phyloP scores from a whole-genome alignment of 1,139 yeast genomes.

The Geotrichum candidum region DNA sequence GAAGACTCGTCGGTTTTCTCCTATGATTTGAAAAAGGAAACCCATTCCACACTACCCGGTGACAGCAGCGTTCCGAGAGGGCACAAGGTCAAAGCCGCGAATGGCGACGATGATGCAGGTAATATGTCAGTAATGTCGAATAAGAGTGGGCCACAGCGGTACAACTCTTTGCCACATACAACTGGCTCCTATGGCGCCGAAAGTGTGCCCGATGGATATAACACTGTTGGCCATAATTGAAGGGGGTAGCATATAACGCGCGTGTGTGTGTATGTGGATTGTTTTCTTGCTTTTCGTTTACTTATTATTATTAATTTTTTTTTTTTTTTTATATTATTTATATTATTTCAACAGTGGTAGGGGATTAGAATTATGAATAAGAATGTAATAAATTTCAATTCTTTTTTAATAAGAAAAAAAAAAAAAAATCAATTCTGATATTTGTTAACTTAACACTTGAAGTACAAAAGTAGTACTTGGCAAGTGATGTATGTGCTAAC shows the following conservation, averaged over 20 bases:
- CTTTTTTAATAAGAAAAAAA: too few relatives aligned
- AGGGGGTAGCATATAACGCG: too few relatives aligned
- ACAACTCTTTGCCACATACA: conserved; percentile 20
- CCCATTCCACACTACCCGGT: conserved; percentile 32
- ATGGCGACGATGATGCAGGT: conserved; percentile 24
- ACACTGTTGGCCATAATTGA: not conserved
- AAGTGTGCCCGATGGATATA: not conserved
- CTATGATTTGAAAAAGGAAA: conserved; percentile 33
- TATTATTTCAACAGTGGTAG: too few relatives aligned
- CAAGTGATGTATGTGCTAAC: not conserved
- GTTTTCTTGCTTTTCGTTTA: too few relatives aligned
- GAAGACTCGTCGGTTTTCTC: conserved; percentile 31
- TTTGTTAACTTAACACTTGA: too few relatives aligned
- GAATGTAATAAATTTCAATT: too few relatives aligned
- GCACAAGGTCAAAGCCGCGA: not conserved
- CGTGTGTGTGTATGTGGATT: too few relatives aligned
- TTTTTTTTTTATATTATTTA: too few relatives aligned
- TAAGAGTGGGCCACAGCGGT: conserved; percentile 23
- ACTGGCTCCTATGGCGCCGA: conserved; percentile 33
- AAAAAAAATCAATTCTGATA: too few relatives aligned
- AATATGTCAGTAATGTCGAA: conserved; percentile 16
- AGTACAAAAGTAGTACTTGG: too few relatives aligned
- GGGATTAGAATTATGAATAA: too few relatives aligned
- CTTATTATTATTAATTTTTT: too few relatives aligned
- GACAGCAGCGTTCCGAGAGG: not conserved